These are phyloP conservation scores for Suhomyces terraborum DNA, from an alignment of 1,139 yeast species.

Conservation along the genomic window DNA sequence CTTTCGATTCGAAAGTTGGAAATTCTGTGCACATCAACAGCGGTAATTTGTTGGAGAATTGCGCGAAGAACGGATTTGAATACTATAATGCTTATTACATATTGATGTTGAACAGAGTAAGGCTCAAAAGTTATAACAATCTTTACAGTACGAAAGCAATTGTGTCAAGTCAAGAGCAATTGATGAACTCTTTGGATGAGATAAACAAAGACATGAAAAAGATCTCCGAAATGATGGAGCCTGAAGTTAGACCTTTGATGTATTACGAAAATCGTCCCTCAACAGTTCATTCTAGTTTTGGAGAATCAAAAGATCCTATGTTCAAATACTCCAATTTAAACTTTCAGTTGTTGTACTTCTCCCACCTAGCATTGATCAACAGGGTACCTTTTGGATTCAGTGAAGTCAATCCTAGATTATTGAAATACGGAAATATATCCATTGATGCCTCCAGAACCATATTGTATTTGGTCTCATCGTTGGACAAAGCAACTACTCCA, in stretches of 20 bases:
- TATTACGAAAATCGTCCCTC: conserved; percentile 4
- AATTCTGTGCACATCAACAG: conserved; percentile 3
- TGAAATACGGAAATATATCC: conserved; percentile 15
- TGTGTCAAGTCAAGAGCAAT: conserved; percentile 12
- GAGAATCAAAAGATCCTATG: conserved; percentile 3
- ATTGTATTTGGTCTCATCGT: conserved; percentile 11
- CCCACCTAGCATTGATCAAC: conserved; percentile 18
- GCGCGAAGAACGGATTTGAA: conserved; percentile 10
- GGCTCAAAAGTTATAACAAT: conserved; percentile 22
- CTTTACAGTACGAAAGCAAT: conserved; percentile 20
- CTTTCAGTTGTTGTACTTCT: conserved; percentile 14
- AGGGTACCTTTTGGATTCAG: conserved; percentile 16
- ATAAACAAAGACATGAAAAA: conserved; percentile 22
- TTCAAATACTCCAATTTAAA: conserved; percentile 10
- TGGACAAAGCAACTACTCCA: conserved; percentile 18
- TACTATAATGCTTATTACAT: conserved; percentile 20
- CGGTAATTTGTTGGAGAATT: conserved; percentile 7
- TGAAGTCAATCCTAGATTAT: conserved; percentile 7
- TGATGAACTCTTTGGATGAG: conserved; percentile 10
- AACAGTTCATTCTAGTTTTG: not conserved
- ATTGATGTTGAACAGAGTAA: conserved; percentile 24
- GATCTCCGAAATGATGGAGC: conserved; percentile 22
- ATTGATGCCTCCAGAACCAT: conserved; percentile 17
- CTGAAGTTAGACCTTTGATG: conserved; percentile 21
- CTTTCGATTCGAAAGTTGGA: conserved; percentile 7